A percentile compares a stretch with the other conserved stretches of the same genome.
phyloP scores from a whole-genome alignment of 805 yeast genomes.

The Metschnikowia borealis region DNA sequence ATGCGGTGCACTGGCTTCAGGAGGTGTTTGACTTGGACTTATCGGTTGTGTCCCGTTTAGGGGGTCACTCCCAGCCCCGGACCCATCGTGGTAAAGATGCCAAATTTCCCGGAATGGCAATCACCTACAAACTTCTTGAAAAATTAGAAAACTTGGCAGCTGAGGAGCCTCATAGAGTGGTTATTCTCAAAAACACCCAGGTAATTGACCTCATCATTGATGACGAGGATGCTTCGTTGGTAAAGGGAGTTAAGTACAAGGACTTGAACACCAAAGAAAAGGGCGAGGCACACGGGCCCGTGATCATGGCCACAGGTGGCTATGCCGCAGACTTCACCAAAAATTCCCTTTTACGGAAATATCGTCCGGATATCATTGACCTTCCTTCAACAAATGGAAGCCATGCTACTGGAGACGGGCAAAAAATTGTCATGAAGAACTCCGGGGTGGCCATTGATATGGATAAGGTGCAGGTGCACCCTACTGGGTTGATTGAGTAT shows the following conservation, averaged over 20 bases:
- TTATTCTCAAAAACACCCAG: conserved; percentile 23
- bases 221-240: conserved; percentile 14
- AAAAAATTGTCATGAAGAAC: conserved; percentile 47
- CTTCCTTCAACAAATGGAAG: conserved; percentile 59
- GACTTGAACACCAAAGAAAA: conserved; percentile 30
- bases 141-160: conserved; percentile 17
- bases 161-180: conserved; percentile 36
- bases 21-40: conserved; percentile 58
- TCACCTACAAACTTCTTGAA: conserved; percentile 42
- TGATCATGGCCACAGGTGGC: conserved; percentile 62
- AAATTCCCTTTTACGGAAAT: conserved; percentile 49
- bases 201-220: conserved; percentile 41
- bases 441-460: conserved; percentile 57
- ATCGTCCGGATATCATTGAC: conserved; percentile 53
- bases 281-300: conserved; percentile 47
- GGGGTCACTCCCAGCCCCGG: conserved; percentile 78
- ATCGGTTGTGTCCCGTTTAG: conserved; percentile 66
- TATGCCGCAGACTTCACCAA: conserved; percentile 61
- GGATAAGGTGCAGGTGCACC: conserved; percentile 66
- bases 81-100: conserved; percentile 76
- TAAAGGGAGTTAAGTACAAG: conserved; percentile 24
- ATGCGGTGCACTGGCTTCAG: conserved; percentile 73
- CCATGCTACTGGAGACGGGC: conserved; percentile 64
- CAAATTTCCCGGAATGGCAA: conserved; percentile 63
- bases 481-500: conserved; percentile 57